Evolutionary conservation across 176 grass and related monocot species (phyloP), one percentile per base, ranked within the genome.

Genomic region (Oryza meridionalis): DNA sequence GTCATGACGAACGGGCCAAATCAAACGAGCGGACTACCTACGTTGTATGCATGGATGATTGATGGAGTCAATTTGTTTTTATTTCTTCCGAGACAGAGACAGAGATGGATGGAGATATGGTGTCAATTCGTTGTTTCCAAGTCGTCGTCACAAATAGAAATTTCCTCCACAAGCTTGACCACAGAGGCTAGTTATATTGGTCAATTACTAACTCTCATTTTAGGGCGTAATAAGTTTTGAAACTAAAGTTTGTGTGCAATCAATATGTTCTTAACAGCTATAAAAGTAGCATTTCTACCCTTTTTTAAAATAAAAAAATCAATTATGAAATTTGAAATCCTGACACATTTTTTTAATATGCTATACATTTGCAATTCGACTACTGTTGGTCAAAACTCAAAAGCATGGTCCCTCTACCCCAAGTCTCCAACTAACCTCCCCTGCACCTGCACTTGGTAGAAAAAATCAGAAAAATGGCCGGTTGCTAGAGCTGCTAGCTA

Each of bases 1-100:
- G 37, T 72, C 80, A 82, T 14, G 42, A 62, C 77, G 9, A 62
- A 66, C 21, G 69, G 38, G 44, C 37, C 80, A 73, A 22, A 82
- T 63, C 80, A 44, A 44, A 16, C 16, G 5, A 40, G 69, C 69
- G 53, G 55, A 31, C 81, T n/a, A 73, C 55, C 16, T 47, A 50
- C 25, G 44, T 31, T 68, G 64, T 64, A 80, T 80, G 44, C 26
- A 80, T 47, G 19, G 37, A 73, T 73, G 43, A 73, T 27, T 24
- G 24, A 74, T 51, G 72, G 72, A 19, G 45, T 51, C 45, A 6
- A 73, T 73, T 7, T n/a, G 67, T 29, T 72, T 38, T n/a, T 38
- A 12, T 42, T 70, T 40, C 38, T 22, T 70, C 37, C 7, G 1
- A n/a, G 9, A 22, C 6, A 58, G 19, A n/a, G 17, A 58, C 53